Evolutionary conservation across 2,329 filamentous ascomycete species (phyloP).

Genomic region (Fusarium sp.): DNA sequence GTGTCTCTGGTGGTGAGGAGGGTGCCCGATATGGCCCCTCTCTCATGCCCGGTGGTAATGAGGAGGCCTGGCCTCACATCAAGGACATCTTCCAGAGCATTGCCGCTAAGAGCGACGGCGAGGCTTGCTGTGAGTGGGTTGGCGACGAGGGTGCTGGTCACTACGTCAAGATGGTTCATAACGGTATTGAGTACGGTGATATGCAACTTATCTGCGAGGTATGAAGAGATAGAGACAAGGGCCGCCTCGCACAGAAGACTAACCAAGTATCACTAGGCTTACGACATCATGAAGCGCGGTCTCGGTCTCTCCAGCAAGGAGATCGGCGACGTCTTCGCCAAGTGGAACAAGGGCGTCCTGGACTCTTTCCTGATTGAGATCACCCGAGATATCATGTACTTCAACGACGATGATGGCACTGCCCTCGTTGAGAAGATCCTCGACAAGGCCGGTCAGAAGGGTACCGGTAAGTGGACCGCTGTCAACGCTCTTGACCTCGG

Average conservation of each 20-base stretch:
- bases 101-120: constrained; percentile 94
- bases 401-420: constrained; percentile 91
- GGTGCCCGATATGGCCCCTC: constrained; percentile 97
- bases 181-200: constrained; percentile 99
- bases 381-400: constrained; percentile 98
- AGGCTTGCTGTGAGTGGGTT: constrained; percentile 99
- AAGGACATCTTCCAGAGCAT: constrained; percentile 99
- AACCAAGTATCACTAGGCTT: constrained; percentile 71
- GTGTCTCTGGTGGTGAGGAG: constrained; percentile 99
- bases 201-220: constrained; percentile 99
- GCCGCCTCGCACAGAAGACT: constrained; percentile 9
- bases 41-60: constrained; percentile 98
- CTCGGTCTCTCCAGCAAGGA: constrained; percentile 90
- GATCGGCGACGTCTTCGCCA: constrained; percentile 91
- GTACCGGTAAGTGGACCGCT: constrained; percentile 99
- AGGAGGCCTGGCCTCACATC: constrained; percentile 97
- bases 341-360: constrained; percentile 99
- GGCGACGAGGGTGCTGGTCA: constrained; percentile 99
- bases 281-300: constrained; percentile 99
- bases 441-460: constrained; percentile 98
- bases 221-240: constrained; percentile 44
- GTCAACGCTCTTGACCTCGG: constrained; percentile 99
- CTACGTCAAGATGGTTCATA: constrained; percentile 99
- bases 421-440: constrained; percentile 98
- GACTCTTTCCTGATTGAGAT: constrained; percentile 99